A percentile compares a stretch with the other conserved stretches of the same genome.
Conservation (phyloP, 2,329 filamentous ascomycete genomes). For the Dothistroma septosporum region DNA sequence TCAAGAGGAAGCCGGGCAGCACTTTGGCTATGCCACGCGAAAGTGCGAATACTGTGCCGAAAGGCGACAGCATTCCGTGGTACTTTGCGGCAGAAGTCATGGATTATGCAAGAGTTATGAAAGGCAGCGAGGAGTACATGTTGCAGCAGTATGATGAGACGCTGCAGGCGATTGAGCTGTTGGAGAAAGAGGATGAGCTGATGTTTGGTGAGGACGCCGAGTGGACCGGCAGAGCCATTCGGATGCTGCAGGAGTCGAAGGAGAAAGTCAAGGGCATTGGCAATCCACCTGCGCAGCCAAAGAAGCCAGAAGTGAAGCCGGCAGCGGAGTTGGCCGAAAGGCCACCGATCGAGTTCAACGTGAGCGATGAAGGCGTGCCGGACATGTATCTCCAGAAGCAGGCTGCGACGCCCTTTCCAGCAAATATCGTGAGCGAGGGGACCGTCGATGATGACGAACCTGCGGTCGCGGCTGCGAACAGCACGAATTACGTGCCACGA, state of each 20-base stretch:
- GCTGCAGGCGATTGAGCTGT: conserved; percentile 65
- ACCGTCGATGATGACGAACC: conserved; percentile 27
- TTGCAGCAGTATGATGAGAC: conserved; percentile 72
- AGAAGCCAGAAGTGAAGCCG: conserved; percentile 41
- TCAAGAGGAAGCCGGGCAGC: conserved; percentile 73
- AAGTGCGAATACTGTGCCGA: conserved; percentile 64
- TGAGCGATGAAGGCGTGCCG: conserved; percentile 43
- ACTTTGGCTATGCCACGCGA: conserved; percentile 86
- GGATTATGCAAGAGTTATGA: conserved; percentile 94
- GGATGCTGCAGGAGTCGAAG: conserved; percentile 67
- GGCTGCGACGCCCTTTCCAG: not conserved
- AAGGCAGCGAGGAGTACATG: conserved; percentile 88
- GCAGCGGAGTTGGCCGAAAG: conserved; percentile 37
- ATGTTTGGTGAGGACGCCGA: conserved; percentile 91
- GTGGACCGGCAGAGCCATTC: conserved; percentile 82
- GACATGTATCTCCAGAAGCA: conserved; percentile 46
- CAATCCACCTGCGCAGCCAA: conserved; percentile 55
- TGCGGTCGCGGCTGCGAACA: conserved; percentile 12
- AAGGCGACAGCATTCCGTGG: conserved; percentile 82
- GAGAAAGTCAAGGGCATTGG: conserved; percentile 68
- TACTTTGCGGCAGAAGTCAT: conserved; percentile 89
- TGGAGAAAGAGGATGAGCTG: conserved; percentile 84
- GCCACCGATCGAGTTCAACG: conserved; percentile 45
- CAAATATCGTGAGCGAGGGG: conserved; percentile 30
- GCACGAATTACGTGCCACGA: conserved; percentile 32